phyloP scores from a whole-genome alignment of 352 stramenopile species.

The Pythium aquatile region DNA sequence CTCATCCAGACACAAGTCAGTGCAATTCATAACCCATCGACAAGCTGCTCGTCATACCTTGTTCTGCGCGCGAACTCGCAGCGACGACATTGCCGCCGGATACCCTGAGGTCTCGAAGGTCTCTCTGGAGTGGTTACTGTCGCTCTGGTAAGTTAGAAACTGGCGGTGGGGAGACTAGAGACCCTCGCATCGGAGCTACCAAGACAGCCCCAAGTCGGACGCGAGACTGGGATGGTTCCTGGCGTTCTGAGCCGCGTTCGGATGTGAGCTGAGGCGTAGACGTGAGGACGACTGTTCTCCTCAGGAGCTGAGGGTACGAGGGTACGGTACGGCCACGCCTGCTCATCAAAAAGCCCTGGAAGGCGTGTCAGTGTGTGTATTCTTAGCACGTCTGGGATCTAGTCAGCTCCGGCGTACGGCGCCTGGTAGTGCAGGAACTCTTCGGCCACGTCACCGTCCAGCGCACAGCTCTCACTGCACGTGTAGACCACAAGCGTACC shows the following conservation, averaged over 20 bases:
- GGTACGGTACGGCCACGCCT: not conserved
- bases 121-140: not conserved
- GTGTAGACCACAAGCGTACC: conserved; percentile 92
- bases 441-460: conserved; percentile 48
- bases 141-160: not conserved
- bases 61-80: conserved; percentile 75
- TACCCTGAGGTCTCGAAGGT: not conserved
- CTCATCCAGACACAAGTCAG: not conserved
- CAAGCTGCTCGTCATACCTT: conserved; percentile 30
- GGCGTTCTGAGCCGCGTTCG: not conserved
- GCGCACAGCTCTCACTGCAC: conserved; percentile 86
- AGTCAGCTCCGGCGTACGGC: conserved; percentile 45
- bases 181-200: not conserved
- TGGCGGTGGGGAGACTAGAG: not conserved
- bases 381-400: conserved; percentile 21
- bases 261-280: not conserved
- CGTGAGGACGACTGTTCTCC: not conserved
- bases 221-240: not conserved
- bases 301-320: conserved; percentile 13
- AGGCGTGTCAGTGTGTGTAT: conserved; percentile 1
- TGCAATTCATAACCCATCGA: too few relatives aligned
- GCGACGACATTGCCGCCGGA: conserved; percentile 55
- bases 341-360: not conserved
- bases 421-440: conserved; percentile 82
- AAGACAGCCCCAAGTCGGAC: not conserved